A percentile compares a stretch with the other conserved stretches of the same genome.
These are phyloP conservation scores for Lecanosticta acicola DNA, from an alignment of 2,329 filamentous ascomycete species.

Conservation along the genomic window DNA sequence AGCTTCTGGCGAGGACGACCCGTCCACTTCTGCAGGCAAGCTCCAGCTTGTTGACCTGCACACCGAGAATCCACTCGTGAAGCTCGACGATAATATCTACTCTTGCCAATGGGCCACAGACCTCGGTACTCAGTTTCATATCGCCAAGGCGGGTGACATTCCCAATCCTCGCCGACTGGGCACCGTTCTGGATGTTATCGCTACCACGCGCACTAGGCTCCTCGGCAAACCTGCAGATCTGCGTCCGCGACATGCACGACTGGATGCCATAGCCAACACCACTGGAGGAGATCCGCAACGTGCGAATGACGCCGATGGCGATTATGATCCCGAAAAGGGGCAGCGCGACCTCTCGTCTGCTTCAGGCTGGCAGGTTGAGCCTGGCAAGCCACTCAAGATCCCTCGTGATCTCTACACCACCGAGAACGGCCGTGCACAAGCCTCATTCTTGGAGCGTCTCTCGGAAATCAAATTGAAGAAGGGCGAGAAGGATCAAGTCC, in stretches of 20 bases:
- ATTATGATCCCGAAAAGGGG: not conserved
- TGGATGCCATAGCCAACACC: not conserved
- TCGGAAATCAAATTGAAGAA: conserved; percentile 39
- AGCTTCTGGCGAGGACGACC: conserved; percentile 4
- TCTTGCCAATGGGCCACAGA: conserved; percentile 76
- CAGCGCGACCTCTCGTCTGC: not conserved
- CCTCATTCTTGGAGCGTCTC: conserved; percentile 37
- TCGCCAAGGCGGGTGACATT: conserved; percentile 38
- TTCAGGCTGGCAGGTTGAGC: not conserved
- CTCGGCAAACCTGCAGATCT: conserved; percentile 61
- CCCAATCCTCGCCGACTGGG: conserved; percentile 46
- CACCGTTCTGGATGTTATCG: conserved; percentile 63
- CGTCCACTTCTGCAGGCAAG: conserved; percentile 33
- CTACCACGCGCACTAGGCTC: conserved; percentile 64
- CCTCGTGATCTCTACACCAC: conserved; percentile 18
- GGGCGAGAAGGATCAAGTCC: conserved; percentile 35
- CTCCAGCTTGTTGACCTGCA: conserved; percentile 82
- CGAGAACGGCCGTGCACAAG: conserved; percentile 23
- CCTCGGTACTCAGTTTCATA: conserved; percentile 72
- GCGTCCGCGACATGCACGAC: conserved; percentile 26
- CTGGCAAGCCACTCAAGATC: conserved; percentile 19
- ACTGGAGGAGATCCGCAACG: conserved; percentile 4
- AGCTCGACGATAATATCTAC: conserved; percentile 73
- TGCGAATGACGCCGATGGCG: not conserved
- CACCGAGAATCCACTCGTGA: conserved; percentile 67